Base-by-base conservation (phyloP, 2,329 filamentous ascomycete species). In the Aspergillus persii region DNA sequence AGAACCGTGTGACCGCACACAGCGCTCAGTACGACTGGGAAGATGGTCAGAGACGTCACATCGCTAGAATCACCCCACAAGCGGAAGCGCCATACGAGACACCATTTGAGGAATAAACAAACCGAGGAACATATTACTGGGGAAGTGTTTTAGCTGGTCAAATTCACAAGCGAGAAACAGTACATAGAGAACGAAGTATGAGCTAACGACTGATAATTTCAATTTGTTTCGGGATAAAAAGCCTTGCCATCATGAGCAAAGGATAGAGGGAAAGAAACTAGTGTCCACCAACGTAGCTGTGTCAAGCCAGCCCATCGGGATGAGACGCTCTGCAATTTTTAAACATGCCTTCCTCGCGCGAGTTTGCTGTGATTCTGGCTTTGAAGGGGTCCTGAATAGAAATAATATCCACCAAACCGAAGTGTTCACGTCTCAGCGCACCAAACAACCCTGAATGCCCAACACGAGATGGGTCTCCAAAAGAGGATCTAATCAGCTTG, bases 11-110 rank as follows among this genome's bases (percentile, higher is more conserved):
- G 0, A 92, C 89, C 8, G 84, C 86, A 66, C 91, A 96, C 74
- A 89, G 89, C 6, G 91, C 91, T 2, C 78, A 94, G 44, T 80
- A 94, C 3, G 91, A 96, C 73, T 96, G 91, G 91, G 85, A 89
- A 66, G 86, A 86, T 71, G 91, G 91, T 3, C 86, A 91, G 74
- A 81, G 92, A 59, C 83, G 92, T 53, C 91, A 96, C 77, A 76
- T 96, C 62, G 91, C 91, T 4, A 84, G 92, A 48, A 89, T 96
- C 69, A 94, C 91, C 4, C 91, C 91, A 0, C 90, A 94, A 77
- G 91, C 90, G 1, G 91, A 96, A 80, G 76, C 79, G 61, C 91
- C 91, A 0, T 90, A 80, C 65, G 89, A 95, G 81, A 95, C 87
- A 1, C 84, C 86, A 0, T 86, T 81, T 63, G 73, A 76, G 26